These are phyloP conservation scores for Amanita thiersii DNA, from an alignment of 768 basidiomycete genomes.

Conservation along the genomic window DNA sequence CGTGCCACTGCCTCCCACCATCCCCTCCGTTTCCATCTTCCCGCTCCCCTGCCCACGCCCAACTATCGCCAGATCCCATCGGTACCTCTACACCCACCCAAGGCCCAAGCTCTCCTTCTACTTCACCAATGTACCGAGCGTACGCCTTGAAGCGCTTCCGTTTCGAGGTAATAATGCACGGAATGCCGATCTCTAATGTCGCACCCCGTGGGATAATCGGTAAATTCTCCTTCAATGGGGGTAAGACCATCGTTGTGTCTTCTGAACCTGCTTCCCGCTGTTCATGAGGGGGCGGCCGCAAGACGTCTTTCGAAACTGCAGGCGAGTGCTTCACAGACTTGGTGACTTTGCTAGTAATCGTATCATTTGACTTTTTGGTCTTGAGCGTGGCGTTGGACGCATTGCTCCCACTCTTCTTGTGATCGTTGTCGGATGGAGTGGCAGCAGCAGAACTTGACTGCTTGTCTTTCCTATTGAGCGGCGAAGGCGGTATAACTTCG, in stretches of 20 bases:
- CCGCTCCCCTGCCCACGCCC: constrained; percentile 25
- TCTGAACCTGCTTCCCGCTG: constrained; percentile 6
- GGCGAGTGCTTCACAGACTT: constrained; percentile 15
- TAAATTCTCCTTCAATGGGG: background rate
- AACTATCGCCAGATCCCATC: constrained; percentile 39
- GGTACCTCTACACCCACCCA: constrained; percentile 94
- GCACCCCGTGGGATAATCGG: constrained; percentile 42
- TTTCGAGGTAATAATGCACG: constrained; percentile 82
- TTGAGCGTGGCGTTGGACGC: constrained; percentile 34
- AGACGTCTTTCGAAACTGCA: constrained; percentile 16
- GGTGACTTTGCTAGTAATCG: constrained; percentile 27
- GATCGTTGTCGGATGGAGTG: constrained; percentile 17
- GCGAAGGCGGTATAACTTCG: constrained; percentile 10
- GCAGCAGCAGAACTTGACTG: background rate
- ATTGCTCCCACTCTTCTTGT: constrained; percentile 38
- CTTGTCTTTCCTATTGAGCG: background rate
- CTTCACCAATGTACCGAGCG: constrained; percentile 83
- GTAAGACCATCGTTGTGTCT: background rate
- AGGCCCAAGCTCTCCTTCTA: constrained; percentile 70
- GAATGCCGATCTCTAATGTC: constrained; percentile 79
- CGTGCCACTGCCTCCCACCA: constrained; percentile 61
- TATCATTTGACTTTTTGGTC: constrained; percentile 36
- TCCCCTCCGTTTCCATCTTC: constrained; percentile 29
- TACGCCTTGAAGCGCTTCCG: constrained; percentile 79
- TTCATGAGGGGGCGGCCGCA: constrained; percentile 10